Evolutionary conservation across 176 grass and related monocot species (phyloP).

Genomic region (Ensete glaucum): DNA sequence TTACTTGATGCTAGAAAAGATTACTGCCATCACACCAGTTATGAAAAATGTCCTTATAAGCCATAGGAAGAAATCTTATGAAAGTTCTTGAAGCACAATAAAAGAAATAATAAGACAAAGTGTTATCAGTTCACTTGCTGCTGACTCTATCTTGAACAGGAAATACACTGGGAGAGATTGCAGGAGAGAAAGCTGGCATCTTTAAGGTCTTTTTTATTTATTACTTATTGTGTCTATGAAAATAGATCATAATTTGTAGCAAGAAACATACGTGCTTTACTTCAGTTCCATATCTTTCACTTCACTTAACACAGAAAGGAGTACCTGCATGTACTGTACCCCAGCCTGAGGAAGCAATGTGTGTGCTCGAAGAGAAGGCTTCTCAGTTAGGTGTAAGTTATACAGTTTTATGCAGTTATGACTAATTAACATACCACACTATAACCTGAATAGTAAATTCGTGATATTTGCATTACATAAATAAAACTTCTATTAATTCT

Average conservation of each 20-base stretch:
- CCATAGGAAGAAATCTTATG: no score
- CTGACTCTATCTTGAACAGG: constrained; percentile 34
- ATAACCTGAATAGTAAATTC: not conserved
- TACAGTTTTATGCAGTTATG: not conserved
- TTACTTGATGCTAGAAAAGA: no score
- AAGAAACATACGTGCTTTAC: not conserved
- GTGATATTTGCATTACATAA: not conserved
- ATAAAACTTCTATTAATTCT: not conserved
- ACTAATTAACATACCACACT: not conserved
- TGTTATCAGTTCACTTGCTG: constrained; percentile 6
- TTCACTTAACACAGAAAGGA: constrained; percentile 50
- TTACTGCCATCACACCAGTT: no score
- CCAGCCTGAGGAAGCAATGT: constrained; percentile 87
- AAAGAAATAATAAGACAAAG: no score
- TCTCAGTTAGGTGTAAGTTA: constrained; percentile 77
- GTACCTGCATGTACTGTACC: constrained; percentile 58
- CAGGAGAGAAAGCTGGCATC: constrained; percentile 76
- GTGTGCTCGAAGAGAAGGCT: constrained; percentile 53
- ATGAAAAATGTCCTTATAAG: not conserved
- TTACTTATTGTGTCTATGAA: not conserved
- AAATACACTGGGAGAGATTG: constrained; percentile 69
- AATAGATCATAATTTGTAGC: constrained; percentile 1
- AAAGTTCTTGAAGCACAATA: no score
- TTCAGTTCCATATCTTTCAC: not conserved
- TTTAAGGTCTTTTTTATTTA: constrained; percentile 47